phyloP scores from a whole-genome alignment of 257 asterid genomes.

The Solanum commersonii region DNA sequence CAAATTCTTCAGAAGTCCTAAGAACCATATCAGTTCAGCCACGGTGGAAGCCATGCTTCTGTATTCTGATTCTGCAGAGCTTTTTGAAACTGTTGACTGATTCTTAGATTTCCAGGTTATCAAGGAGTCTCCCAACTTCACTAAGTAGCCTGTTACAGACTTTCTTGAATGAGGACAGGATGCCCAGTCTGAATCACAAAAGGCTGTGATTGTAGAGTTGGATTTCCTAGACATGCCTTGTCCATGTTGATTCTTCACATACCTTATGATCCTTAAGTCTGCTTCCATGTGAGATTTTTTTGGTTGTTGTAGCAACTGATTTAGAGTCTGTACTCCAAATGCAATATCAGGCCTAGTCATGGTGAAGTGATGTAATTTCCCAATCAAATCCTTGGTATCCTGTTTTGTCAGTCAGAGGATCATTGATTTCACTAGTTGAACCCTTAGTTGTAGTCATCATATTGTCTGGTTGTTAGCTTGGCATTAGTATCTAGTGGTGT shows the following conservation, averaged over 20 bases:
- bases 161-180: background rate
- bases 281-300: background rate
- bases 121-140: background rate
- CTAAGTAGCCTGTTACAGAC: background rate
- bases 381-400: too few relatives aligned
- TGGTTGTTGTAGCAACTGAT: too few relatives aligned
- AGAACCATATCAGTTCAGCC: background rate
- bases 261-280: background rate
- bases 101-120: background rate
- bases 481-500: background rate
- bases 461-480: background rate
- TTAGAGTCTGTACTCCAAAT: too few relatives aligned
- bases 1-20: background rate
- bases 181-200: background rate
- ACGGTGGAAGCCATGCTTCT: background rate
- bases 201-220: background rate
- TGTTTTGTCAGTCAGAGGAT: too few relatives aligned
- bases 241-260: background rate
- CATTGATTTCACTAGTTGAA: too few relatives aligned
- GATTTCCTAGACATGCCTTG: background rate
- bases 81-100: background rate
- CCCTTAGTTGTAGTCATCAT: background rate
- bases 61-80: background rate
- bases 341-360: too few relatives aligned
- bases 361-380: too few relatives aligned